These are phyloP conservation scores for Chaetomium strumarium DNA, from an alignment of 2,329 filamentous ascomycete species.

Conservation along the genomic window DNA sequence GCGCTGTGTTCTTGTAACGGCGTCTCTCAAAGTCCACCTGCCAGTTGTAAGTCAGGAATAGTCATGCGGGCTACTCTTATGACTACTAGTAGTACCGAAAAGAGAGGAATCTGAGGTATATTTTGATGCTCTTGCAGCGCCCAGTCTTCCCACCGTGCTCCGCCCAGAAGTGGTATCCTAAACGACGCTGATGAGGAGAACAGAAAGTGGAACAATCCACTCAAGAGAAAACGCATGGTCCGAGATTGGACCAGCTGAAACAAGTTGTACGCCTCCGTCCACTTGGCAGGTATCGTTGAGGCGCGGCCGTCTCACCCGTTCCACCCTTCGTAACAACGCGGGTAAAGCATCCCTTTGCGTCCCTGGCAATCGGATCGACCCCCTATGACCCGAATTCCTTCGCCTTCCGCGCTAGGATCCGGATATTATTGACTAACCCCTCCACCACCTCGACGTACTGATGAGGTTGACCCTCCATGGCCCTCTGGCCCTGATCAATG, in stretches of 20 bases:
- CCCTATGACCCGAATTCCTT: slow-evolving; percentile 9
- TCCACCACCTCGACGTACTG: slow-evolving; percentile 64
- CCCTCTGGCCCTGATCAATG: slow-evolving; percentile 57
- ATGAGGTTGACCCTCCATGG: slow-evolving; percentile 46
- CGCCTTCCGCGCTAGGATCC: slow-evolving; percentile 43
- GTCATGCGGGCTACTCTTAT: too few species aligned
- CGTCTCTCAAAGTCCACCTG: too few species aligned
- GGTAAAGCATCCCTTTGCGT: not conserved
- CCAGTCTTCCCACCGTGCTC: slow-evolving; percentile 5
- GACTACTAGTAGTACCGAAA: too few species aligned
- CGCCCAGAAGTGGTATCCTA: slow-evolving; percentile 15
- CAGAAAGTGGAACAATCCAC: not conserved
- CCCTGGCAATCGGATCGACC: too few species aligned
- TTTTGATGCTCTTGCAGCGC: slow-evolving; percentile 10
- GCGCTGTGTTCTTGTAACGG: too few species aligned
- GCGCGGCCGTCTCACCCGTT: not conserved
- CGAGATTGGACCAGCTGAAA: not conserved
- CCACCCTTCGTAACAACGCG: not conserved
- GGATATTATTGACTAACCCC: slow-evolving; percentile 68
- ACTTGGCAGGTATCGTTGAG: not conserved
- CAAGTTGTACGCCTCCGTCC: not conserved
- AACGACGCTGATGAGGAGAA: slow-evolving; percentile 3
- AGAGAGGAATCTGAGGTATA: not conserved
- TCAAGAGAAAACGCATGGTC: not conserved
- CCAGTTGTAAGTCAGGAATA: too few species aligned